Base-by-base conservation (phyloP, 371 early-diverging fungal species). In the Synchytrium microbalum region DNA sequence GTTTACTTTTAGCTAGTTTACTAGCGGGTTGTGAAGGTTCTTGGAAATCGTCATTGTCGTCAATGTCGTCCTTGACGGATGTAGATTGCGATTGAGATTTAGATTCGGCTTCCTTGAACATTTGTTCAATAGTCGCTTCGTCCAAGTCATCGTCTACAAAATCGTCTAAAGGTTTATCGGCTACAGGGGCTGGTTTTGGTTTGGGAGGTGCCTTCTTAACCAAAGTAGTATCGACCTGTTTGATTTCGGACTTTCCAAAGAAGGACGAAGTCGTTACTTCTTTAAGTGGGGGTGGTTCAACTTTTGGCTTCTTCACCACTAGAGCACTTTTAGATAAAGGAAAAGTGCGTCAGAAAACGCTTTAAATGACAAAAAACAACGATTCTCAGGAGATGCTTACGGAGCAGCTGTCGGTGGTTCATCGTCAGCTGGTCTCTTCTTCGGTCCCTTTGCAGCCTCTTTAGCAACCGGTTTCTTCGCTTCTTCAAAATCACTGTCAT, bases 211-310 rank as follows among this genome's bases (percentile, higher is more conserved):
- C 51, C 16, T 23, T 59, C 32, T 2, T 2, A 14, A 25, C 26
- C 3, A 27, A n/a, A 51, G 38, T 53, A 62, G 58, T 65, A 8
- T 62, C 54, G 64, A 38, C 59, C 16, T 24, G 28, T 38, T 38
- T 24, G 23, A 61, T 33, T 32, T 23, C 23, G 10, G 46, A 52
- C 2, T 30, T 54, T 1, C 58, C 67, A 46, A 65, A 61, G 54
- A 64, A 68, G 38, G 59, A 46, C 5, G 29, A 51, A 1, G 67
- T 63, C 55, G 60, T 61, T 2, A 63, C 64, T 64, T 62, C 66
- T 24, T 8, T 13, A 14, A 56, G 0, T 14, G 5, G 56, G 13
- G 5, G 24, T 26, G 31, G 8, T 8, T 28, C 55, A 16, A 24
- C 24, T 60, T 59, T 67, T n/a, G 60, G 53, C 33, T 61, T 62